These are phyloP conservation scores for Pseudognaphalium luteoalbum DNA, from an alignment of 129 eudicot species.

Conservation along the genomic window DNA sequence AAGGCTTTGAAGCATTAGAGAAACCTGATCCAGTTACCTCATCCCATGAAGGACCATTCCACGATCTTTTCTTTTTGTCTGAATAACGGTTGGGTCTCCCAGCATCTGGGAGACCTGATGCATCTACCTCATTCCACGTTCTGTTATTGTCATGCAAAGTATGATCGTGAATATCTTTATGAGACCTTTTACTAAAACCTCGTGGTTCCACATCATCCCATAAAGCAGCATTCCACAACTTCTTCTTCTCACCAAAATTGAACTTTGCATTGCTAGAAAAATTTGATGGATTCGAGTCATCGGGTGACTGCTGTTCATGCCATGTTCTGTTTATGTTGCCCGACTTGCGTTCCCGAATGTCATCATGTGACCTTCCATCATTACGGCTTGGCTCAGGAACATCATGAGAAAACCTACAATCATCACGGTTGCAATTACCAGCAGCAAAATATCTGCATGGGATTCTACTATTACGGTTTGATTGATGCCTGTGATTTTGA, in stretches of 20 bases:
- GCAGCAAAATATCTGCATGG: conserved; percentile 63
- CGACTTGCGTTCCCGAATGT: conserved; percentile 17
- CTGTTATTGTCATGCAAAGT: conserved; percentile 9
- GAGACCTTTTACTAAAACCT: conserved; percentile 16
- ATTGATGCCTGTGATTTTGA: conserved; percentile 38
- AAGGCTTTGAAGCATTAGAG: conserved; percentile 11
- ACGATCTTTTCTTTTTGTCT: conserved; percentile 20
- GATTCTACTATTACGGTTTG: conserved; percentile 35
- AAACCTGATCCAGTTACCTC: conserved; percentile 17
- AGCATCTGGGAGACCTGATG: conserved; percentile 7
- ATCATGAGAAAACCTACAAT: conserved; percentile 78
- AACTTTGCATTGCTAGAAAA: conserved; percentile 5
- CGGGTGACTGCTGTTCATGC: conserved; percentile 33
- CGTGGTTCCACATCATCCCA: conserved; percentile 31
- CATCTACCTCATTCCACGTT: conserved; percentile 10
- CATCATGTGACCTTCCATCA: conserved; percentile 40
- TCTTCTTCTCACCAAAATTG: conserved; percentile 26
- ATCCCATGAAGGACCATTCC: conserved; percentile 40
- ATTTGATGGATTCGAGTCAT: conserved; percentile 16
- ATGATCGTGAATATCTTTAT: conserved; percentile 3
- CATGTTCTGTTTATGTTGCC: conserved; percentile 31
- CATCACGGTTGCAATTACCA: conserved; percentile 66
- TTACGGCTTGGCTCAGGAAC: conserved; percentile 21
- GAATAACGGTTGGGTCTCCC: not conserved
- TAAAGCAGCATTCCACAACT: conserved; percentile 41